Evolutionary conservation across 495 filamentous ascomycete species (phyloP), one percentile per base, ranked within the genome.

Genomic region (Penicillium arizonense): DNA sequence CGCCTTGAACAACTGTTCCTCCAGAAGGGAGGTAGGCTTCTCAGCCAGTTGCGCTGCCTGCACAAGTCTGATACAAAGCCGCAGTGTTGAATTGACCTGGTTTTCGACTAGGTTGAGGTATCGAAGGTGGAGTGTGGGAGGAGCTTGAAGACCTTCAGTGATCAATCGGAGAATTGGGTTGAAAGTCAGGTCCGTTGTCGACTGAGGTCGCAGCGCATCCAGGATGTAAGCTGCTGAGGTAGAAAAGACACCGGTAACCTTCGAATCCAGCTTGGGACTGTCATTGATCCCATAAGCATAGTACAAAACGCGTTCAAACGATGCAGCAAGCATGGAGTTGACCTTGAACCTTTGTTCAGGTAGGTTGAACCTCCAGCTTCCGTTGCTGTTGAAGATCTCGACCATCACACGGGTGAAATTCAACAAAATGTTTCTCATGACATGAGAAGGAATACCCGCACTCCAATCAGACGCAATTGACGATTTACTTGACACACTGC

Each of bases 341-440:
- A 89, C 76, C 48, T 81, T 74, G 54, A 87, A 78, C 44, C 84
- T 82, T 45, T 92, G 83, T 24, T 85, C 75, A 14, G 80, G 76
- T 4, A 80, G 76, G 10, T 77, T 77, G 63, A 95, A 96, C 58
- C 84, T 87, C 95, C 92, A 97, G 5, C 82, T 88, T 16, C 78
- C 79, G 14, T 83, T 87, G 67, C 86, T 90, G 71, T 93, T 88
- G 59, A 90, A 88, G 7, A 95, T 79, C 61, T 96, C 91, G 24
- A 91, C 76, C 60, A 88, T 77, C 10, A 83, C 82, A 53, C 87
- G 82, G 13, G 83, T 83, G 53, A 92, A 87, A 23, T 84, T 85
- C 8, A 85, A 71, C 16, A 92, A 65, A 23, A 92, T 85, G 44
- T 83, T 83, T 44, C 84, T 82, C 56, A 95, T 83, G 33, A 87